A percentile compares a stretch with the other conserved stretches of the same genome.
These are phyloP conservation scores for Populus trichocarpa DNA, from an alignment of 441 rosid genomes.

Conservation along the genomic window DNA sequence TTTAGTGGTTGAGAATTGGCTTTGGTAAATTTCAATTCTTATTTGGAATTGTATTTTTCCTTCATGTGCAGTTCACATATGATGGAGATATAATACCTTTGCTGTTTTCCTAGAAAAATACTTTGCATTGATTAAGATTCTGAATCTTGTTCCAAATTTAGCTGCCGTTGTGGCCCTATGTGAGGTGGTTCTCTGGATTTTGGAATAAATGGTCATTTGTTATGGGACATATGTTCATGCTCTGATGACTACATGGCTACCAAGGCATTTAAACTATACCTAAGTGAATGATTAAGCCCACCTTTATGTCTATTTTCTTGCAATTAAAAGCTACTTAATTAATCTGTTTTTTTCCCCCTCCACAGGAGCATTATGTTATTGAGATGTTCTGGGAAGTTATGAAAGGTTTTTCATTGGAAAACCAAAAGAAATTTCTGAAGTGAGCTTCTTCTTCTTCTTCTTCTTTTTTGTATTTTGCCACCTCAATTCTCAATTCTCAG, in stretches of 20 bases:
- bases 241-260: neutral
- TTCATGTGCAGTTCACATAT: neutral
- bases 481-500: conserved; percentile 4
- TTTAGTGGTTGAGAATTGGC: neutral
- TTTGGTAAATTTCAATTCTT: neutral
- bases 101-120: neutral
- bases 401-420: conserved; percentile 78
- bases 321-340: neutral
- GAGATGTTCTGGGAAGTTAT: conserved; percentile 95
- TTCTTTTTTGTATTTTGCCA: neutral
- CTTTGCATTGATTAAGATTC: neutral
- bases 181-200: neutral
- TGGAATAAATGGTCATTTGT: neutral
- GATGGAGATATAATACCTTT: neutral
- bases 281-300: neutral
- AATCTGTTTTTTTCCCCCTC: conserved; percentile 12
- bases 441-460: conserved; percentile 27
- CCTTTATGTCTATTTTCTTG: neutral
- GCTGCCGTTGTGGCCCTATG: neutral
- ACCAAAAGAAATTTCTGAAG: conserved; percentile 94
- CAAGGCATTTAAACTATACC: neutral
- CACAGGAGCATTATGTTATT: conserved; percentile 92
- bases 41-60: neutral
- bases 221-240: too few species aligned
- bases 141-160: neutral